phyloP scores from a whole-genome alignment of 2,329 filamentous ascomycete species.

The Davidsoniella eucalypti region DNA sequence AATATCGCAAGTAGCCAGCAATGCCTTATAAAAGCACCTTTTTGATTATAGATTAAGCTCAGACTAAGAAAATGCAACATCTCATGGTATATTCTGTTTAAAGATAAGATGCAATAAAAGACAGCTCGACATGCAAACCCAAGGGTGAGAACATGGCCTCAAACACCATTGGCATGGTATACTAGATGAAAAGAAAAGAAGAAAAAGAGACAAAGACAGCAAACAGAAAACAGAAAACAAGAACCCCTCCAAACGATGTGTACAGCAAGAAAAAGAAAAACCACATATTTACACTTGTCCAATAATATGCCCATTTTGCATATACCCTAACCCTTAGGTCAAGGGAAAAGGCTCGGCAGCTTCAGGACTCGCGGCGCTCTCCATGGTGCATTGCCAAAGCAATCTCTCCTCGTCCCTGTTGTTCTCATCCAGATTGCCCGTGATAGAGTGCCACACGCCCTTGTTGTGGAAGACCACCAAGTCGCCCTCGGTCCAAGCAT shows the following conservation, averaged over 20 bases:
- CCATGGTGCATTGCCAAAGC: constrained; percentile 20
- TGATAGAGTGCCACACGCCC: constrained; percentile 20
- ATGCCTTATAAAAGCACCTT: too few species aligned
- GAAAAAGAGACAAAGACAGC: neutral
- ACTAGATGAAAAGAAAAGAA: neutral
- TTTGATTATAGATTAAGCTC: too few species aligned
- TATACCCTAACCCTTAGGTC: neutral
- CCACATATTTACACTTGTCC: neutral
- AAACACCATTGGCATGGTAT: neutral
- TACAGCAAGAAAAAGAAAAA: neutral
- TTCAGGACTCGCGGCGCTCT: constrained; percentile 11
- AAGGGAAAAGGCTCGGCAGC: constrained; percentile 2
- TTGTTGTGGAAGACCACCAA: constrained; percentile 20
- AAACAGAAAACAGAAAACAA: neutral
- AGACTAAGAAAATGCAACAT: too few species aligned
- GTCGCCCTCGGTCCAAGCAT: constrained; percentile 18
- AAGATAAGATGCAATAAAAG: too few species aligned
- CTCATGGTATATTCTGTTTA: too few species aligned
- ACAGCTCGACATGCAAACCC: too few species aligned
- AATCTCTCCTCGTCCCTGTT: constrained; percentile 15
- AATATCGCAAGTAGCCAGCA: too few species aligned
- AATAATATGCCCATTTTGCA: neutral
- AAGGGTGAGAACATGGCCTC: too few species aligned
- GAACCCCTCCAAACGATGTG: neutral
- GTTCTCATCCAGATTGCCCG: constrained; percentile 14